phyloP scores from a whole-genome alignment of 306 rosid species.

The Prunus fruticosa region DNA sequence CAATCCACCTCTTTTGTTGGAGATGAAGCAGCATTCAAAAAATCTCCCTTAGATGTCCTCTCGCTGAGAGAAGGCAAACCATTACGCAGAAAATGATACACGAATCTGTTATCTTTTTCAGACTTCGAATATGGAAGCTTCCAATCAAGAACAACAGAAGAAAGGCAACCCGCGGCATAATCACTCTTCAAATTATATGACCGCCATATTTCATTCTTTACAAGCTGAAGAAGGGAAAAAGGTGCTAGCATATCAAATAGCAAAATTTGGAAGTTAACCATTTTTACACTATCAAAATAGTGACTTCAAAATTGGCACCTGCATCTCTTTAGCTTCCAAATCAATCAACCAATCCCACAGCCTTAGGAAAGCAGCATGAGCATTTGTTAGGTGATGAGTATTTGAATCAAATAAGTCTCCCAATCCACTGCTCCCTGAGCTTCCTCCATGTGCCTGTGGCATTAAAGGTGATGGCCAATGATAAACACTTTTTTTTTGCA shows the following conservation, averaged over 20 bases:
- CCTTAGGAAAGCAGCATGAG: constrained; percentile 62
- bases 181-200: constrained; percentile 44
- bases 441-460: constrained; percentile 76
- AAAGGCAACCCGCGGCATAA: constrained; percentile 42
- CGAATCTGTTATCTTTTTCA: constrained; percentile 49
- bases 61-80: constrained; percentile 30
- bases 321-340: constrained; percentile 76
- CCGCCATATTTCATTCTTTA: constrained; percentile 67
- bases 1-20: constrained; percentile 42
- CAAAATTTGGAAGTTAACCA: constrained; percentile 9
- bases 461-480: constrained; percentile 8
- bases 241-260: background rate
- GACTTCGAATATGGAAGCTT: constrained; percentile 44
- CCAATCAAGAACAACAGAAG: constrained; percentile 68
- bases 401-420: constrained; percentile 61
- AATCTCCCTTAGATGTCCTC: constrained; percentile 36
- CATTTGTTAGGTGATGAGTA: constrained; percentile 56
- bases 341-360: constrained; percentile 90
- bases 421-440: constrained; percentile 62
- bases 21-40: constrained; percentile 30
- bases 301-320: constrained; percentile 51
- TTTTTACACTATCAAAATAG: constrained; percentile 4
- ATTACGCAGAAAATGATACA: constrained; percentile 58
- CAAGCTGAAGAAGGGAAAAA: constrained; percentile 39
- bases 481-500: background rate